Base-by-base conservation (phyloP, 805 yeast genomes). In the Nakazawaea molendinolei region DNA sequence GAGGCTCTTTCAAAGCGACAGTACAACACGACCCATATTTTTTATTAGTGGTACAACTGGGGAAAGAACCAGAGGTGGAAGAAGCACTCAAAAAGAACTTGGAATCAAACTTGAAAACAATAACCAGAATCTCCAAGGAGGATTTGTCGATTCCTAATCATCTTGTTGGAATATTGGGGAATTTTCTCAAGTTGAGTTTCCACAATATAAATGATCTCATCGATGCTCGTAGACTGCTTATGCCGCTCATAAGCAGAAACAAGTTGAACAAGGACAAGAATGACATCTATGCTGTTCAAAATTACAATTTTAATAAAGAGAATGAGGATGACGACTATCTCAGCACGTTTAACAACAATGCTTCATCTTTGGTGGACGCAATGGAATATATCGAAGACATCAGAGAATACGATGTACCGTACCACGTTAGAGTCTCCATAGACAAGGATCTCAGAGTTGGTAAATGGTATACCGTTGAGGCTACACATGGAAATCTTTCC, bases 361-460 rank as follows among this genome's bases (percentile, higher is more conserved):
- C 42, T 5, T 49, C 49, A 16, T 42, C 51, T 18, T 45, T 50
- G 10, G 52, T 54, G 7, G 84, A 79, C 42, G 82, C 89, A 3
- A 65, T 78, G 2, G 76, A 76, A 23, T 67, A 67, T 32, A 73
- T 92, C 12, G 79, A 77, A 37, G 97, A 90, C 49, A 72, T 92
- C 22, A 68, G 90, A 46, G 99, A 92, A 55, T 87, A 85, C 47
- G 99, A 92, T 54, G 97, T 92, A 4, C 98, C 98, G 0, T 92
- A 85, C 50, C 95, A 89, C 53, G 96, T 89, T 2, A 73, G 99
- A 42, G 97, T 92, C 0, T 78, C 95, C n/a, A 92, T 94, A 18
- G 98, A 94, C 56, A 71, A 73, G 40, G 69, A 85, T 48, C 64
- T 90, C 18, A 69, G 98, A 44, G 95, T 89, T 8, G 97, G 98